These are phyloP conservation scores for Crepidotus variabilis DNA, from an alignment of 768 basidiomycete genomes.

Conservation along the genomic window DNA sequence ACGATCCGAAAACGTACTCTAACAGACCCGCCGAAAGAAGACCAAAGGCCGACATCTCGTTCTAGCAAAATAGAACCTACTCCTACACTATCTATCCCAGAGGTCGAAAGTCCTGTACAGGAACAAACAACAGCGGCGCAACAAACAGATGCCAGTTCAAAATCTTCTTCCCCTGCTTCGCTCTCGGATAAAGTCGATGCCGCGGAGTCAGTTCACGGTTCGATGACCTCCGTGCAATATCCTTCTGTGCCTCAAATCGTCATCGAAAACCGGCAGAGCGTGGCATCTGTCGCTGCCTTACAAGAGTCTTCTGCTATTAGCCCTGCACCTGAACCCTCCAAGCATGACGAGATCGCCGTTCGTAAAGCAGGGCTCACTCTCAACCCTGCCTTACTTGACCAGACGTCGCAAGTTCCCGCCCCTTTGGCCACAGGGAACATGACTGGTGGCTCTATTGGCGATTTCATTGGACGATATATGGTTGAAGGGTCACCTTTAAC, in stretches of 20 bases:
- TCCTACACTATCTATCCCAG: background rate
- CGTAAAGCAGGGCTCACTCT: background rate
- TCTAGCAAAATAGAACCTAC: background rate
- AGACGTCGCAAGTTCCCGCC: background rate
- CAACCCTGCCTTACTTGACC: background rate
- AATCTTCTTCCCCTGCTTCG: background rate
- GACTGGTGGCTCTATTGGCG: background rate
- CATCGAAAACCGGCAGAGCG: background rate
- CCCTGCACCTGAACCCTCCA: background rate
- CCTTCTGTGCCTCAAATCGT: background rate
- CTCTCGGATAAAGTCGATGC: background rate
- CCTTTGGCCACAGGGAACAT: background rate
- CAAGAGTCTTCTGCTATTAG: background rate
- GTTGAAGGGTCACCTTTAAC: background rate
- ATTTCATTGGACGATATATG: background rate
- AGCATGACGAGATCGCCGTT: background rate
- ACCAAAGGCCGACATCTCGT: background rate
- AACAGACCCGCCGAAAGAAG: background rate
- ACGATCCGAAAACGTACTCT: slow-evolving; percentile 2
- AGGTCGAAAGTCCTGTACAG: background rate
- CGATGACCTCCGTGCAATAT: background rate
- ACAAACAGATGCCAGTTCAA: too few species aligned
- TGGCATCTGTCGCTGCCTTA: background rate
- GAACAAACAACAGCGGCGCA: background rate
- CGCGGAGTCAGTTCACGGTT: background rate